Evolutionary conservation across 1,284 basidiomycete species (phyloP).

Genomic region (Prillingera fragicola): DNA sequence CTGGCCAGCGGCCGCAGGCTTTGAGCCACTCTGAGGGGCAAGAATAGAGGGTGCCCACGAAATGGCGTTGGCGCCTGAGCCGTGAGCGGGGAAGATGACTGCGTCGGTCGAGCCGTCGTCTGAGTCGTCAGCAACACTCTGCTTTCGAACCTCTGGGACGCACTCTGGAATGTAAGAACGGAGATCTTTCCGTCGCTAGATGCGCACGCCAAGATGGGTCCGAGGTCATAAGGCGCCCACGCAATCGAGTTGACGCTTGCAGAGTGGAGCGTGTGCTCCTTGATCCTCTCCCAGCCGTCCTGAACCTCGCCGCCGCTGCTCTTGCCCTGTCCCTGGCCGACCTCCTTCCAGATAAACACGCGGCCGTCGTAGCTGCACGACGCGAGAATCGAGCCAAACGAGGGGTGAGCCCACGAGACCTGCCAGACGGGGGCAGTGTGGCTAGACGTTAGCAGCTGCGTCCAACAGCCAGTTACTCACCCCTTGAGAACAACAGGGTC

Average conservation of each 20-base stretch:
- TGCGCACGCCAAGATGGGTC: constrained; percentile 92
- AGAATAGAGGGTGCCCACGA: constrained; percentile 93
- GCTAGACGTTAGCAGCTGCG: constrained; percentile 38
- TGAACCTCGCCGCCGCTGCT: constrained; percentile 48
- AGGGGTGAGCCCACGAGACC: constrained; percentile 97
- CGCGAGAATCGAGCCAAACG: constrained; percentile 91
- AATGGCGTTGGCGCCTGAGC: constrained; percentile 93
- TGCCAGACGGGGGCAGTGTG: constrained; percentile 98
- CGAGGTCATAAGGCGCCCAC: constrained; percentile 96
- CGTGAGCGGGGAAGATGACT: constrained; percentile 91
- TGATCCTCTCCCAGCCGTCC: constrained; percentile 81
- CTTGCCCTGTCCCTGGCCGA: constrained; percentile 38
- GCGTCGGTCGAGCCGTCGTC: constrained; percentile 96
- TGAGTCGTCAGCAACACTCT: constrained; percentile 43
- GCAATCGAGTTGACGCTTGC: constrained; percentile 96
- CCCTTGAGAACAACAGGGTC: constrained; percentile 74
- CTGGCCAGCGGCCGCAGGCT: constrained; percentile 4
- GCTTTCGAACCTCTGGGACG: constrained; percentile 32
- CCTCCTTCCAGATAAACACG: constrained; percentile 96
- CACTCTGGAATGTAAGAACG: constrained; percentile 94
- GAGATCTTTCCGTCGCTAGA: constrained; percentile 98
- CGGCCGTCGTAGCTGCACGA: constrained; percentile 98
- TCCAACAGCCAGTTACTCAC: constrained; percentile 51
- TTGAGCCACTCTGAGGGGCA: constrained; percentile 10
- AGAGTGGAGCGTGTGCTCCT: constrained; percentile 90